These are phyloP conservation scores for Camillea tinctor DNA, from an alignment of 2,329 filamentous ascomycete species.

Conservation along the genomic window DNA sequence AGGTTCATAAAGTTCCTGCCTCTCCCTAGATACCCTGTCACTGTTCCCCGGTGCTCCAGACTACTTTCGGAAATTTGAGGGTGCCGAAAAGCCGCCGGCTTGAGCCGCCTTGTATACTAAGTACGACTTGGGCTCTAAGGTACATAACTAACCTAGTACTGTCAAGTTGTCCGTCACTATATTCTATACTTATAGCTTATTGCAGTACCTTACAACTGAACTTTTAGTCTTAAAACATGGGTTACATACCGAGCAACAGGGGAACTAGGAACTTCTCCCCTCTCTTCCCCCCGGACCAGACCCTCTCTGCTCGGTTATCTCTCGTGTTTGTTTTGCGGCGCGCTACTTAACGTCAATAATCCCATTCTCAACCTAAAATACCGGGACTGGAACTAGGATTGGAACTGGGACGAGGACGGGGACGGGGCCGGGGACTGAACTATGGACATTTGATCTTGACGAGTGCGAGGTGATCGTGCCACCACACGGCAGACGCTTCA, in stretches of 20 bases:
- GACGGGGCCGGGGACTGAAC: not conserved
- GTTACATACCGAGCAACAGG: not conserved
- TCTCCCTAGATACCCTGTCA: not conserved
- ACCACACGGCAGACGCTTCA: slow-evolving; percentile 13
- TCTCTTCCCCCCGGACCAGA: no score
- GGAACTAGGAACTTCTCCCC: no score
- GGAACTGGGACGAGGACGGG: no score
- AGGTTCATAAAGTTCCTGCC: not conserved
- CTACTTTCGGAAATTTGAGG: slow-evolving; percentile 19
- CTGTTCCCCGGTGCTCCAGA: slow-evolving; percentile 12
- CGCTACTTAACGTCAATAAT: not conserved
- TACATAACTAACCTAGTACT: not conserved
- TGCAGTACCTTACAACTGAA: no score
- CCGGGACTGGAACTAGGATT: no score
- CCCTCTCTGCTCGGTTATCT: not conserved
- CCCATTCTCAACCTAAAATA: not conserved
- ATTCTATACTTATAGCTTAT: not conserved
- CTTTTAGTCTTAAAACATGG: not conserved
- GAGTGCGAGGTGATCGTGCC: slow-evolving; percentile 3
- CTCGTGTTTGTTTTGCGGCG: not conserved
- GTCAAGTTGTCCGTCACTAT: not conserved
- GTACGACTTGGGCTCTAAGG: not conserved
- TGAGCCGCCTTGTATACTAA: slow-evolving; percentile 3
- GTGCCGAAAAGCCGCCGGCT: not conserved
- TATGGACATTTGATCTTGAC: not conserved